These are phyloP conservation scores for Barnettozyma pratensis DNA, from an alignment of 805 yeast species.

Conservation along the genomic window DNA sequence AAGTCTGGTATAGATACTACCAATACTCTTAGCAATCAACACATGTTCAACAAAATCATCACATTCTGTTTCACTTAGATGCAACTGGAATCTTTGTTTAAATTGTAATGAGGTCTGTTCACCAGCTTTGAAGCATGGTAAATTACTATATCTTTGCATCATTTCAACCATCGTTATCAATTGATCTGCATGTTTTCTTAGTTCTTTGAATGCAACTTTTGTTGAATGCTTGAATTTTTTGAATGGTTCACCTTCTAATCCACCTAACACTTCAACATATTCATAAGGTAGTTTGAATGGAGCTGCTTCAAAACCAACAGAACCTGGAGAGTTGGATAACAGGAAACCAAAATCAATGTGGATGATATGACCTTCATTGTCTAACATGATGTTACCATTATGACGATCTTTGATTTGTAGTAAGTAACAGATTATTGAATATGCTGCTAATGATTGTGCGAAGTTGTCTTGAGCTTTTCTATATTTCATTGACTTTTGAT, in stretches of 20 bases:
- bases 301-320: constrained; percentile 96
- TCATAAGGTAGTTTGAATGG: constrained; percentile 92
- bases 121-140: constrained; percentile 92
- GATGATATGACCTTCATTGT: constrained; percentile 89
- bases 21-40: constrained; percentile 75
- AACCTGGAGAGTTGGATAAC: constrained; percentile 92
- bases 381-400: constrained; percentile 96
- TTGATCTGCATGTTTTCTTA: constrained; percentile 70
- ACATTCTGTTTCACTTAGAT: constrained; percentile 64
- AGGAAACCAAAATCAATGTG: constrained; percentile 95
- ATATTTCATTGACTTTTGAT: constrained; percentile 45
- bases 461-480: constrained; percentile 80
- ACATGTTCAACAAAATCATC: constrained; percentile 74
- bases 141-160: constrained; percentile 85
- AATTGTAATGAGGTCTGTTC: constrained; percentile 74
- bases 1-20: constrained; percentile 83
- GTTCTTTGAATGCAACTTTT: constrained; percentile 66
- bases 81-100: constrained; percentile 76
- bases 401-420: constrained; percentile 94
- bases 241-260: constrained; percentile 58
- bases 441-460: constrained; percentile 83
- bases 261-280: constrained; percentile 85
- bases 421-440: constrained; percentile 84
- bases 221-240: constrained; percentile 55
- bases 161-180: constrained; percentile 81